phyloP scores from a whole-genome alignment of 192 early-diverging fungal species.

The Coemansia asiatica region DNA sequence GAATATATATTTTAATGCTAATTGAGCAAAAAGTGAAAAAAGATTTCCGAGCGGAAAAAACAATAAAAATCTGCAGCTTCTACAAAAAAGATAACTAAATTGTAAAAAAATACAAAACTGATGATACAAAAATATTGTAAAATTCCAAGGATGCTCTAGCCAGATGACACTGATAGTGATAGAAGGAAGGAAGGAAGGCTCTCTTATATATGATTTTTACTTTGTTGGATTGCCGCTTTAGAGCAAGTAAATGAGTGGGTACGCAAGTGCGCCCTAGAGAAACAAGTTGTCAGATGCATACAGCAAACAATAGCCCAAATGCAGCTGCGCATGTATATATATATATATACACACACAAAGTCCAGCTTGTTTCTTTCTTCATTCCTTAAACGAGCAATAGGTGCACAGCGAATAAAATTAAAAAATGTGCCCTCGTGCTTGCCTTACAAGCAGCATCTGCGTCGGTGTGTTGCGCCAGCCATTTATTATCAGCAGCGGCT shows the following conservation, averaged over 20 bases:
- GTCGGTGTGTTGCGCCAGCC: too few species aligned
- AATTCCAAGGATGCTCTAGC: not conserved
- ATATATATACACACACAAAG: not conserved
- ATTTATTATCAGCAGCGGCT: too few species aligned
- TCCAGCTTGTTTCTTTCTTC: not conserved
- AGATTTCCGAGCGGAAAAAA: not conserved
- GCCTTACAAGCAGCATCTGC: too few species aligned
- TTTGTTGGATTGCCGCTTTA: not conserved
- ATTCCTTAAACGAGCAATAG: too few species aligned
- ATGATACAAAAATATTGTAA: not conserved
- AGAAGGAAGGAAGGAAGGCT: not conserved
- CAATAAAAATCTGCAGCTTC: not conserved
- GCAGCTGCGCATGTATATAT: not conserved
- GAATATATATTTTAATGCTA: not conserved
- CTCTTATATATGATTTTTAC: not conserved
- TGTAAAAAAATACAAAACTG: not conserved
- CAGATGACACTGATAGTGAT: not conserved
- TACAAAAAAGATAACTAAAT: not conserved
- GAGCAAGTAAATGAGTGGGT: not conserved
- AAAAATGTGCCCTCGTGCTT: not conserved
- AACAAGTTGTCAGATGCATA: not conserved
- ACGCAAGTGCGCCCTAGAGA: not conserved
- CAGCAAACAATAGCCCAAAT: not conserved
- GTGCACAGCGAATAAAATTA: not conserved
- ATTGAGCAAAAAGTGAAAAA: not conserved